A percentile compares a stretch with the other conserved stretches of the same genome.
Evolutionary conservation across 1,284 basidiomycete genomes (phyloP).

Genomic region (Boletus smithii): DNA sequence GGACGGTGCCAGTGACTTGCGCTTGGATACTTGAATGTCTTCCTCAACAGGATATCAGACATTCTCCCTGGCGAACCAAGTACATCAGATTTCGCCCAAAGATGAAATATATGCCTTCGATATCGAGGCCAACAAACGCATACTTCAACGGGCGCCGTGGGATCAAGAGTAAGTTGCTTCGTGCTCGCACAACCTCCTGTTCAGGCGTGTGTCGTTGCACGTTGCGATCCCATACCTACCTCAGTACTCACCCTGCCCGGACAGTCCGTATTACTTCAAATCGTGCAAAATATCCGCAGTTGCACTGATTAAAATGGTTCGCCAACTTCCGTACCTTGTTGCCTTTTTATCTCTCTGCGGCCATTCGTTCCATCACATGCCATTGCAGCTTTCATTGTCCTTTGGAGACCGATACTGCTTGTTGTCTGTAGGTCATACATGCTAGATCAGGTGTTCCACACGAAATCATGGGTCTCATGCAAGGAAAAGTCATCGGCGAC

Average conservation of each 20-base stretch:
- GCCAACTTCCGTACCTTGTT: too few relatives aligned
- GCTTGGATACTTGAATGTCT: too few relatives aligned
- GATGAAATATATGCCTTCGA: conserved; percentile 86
- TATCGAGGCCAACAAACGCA: conserved; percentile 62
- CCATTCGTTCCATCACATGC: too few relatives aligned
- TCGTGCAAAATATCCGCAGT: conserved; percentile 93
- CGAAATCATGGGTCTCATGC: conserved; percentile 99
- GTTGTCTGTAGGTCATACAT: conserved; percentile 77
- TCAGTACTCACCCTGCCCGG: too few relatives aligned
- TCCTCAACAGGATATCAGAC: conserved; percentile 66
- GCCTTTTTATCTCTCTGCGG: too few relatives aligned
- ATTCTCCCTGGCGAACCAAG: conserved; percentile 81
- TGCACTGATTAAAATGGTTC: conserved; percentile 97
- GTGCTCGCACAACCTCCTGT: conserved; percentile 7
- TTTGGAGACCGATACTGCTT: background rate
- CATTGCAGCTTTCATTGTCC: too few relatives aligned
- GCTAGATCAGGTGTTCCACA: conserved; percentile 95
- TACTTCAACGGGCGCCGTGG: conserved; percentile 82
- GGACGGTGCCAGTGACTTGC: too few relatives aligned
- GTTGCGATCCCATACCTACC: too few relatives aligned
- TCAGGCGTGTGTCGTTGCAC: background rate
- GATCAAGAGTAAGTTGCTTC: conserved; percentile 65
- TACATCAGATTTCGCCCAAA: conserved; percentile 65
- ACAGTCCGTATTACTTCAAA: conserved; percentile 89
- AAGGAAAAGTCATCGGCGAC: conserved; percentile 88